phyloP scores from a whole-genome alignment of 495 filamentous ascomycete species.

The Venustampulla echinocandica region DNA sequence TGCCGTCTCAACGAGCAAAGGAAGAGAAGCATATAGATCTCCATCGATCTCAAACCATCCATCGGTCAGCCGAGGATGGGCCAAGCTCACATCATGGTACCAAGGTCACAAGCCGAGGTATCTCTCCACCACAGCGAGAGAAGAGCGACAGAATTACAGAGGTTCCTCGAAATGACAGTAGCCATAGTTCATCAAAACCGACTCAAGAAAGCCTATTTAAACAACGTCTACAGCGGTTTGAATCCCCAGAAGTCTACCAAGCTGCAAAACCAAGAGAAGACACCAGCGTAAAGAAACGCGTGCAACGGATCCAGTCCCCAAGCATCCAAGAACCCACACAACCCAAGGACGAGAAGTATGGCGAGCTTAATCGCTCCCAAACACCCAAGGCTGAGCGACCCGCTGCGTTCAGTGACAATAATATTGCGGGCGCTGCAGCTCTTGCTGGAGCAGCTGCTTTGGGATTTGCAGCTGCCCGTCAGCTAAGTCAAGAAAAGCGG shows the following conservation, averaged over 20 bases:
- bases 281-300: background rate
- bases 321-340: background rate
- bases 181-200: background rate
- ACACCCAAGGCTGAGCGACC: constrained; percentile 19
- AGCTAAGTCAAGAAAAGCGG: constrained; percentile 18
- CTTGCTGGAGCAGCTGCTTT: constrained; percentile 13
- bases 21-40: constrained; percentile 9
- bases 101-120: background rate
- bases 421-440: constrained; percentile 9
- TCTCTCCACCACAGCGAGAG: background rate
- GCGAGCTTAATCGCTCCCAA: constrained; percentile 10
- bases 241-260: constrained; percentile 16
- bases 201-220: constrained; percentile 14
- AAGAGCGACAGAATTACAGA: background rate
- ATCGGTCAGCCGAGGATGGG: background rate
- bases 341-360: constrained; percentile 15
- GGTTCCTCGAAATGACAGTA: constrained; percentile 1
- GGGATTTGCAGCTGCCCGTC: constrained; percentile 19
- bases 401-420: constrained; percentile 7
- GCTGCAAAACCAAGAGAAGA: background rate
- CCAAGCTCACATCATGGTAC: background rate
- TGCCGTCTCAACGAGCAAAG: constrained; percentile 12
- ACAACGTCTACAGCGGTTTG: constrained; percentile 16
- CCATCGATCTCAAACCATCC: constrained; percentile 11
- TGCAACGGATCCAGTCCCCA: background rate